Percentiles rank a stretch among this genome's conserved stretches.
These are phyloP conservation scores for Ophiobolus disseminans DNA, from an alignment of 2,329 filamentous ascomycete species.

Conservation along the genomic window DNA sequence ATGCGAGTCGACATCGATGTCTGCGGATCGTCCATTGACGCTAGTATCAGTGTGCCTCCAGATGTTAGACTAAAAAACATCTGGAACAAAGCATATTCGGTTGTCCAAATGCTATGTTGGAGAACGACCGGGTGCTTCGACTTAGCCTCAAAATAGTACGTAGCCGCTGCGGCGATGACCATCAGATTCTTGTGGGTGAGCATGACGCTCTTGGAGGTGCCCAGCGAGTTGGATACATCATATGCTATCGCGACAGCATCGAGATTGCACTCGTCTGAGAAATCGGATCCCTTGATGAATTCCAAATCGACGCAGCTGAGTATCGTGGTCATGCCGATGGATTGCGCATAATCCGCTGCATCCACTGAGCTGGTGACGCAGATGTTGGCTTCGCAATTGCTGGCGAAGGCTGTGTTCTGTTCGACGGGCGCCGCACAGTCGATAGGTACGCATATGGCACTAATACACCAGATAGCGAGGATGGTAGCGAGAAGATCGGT, in stretches of 20 bases:
- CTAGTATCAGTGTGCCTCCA: neutral
- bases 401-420: neutral
- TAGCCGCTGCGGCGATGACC: neutral
- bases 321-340: neutral
- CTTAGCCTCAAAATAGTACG: neutral
- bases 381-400: neutral
- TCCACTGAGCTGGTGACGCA: neutral
- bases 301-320: neutral
- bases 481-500: constrained; percentile 1
- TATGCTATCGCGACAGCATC: constrained; percentile 12
- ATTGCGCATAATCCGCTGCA: neutral
- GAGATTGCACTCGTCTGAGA: neutral
- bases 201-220: neutral
- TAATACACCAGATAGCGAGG: neutral
- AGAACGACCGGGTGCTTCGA: neutral
- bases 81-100: neutral
- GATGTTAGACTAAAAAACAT: neutral
- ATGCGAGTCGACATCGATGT: neutral
- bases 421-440: neutral
- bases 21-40: neutral
- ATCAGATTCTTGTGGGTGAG: constrained; percentile 2
- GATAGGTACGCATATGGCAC: neutral
- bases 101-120: neutral
- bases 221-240: neutral
- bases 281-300: neutral